These are phyloP conservation scores for Sporisorium scitamineum DNA, from an alignment of 1,284 basidiomycete species.

Conservation along the genomic window DNA sequence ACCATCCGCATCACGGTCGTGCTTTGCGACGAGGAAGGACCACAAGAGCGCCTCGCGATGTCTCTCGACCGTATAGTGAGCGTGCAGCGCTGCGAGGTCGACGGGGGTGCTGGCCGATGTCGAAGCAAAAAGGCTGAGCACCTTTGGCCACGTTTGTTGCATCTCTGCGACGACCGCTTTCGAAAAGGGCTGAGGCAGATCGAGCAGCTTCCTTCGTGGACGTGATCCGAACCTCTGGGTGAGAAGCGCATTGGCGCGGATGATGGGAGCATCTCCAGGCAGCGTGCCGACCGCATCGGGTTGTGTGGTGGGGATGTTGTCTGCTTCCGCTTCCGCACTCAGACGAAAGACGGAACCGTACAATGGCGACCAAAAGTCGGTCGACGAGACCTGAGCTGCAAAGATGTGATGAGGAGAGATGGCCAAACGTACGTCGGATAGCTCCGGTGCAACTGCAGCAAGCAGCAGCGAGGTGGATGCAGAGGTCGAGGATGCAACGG, in stretches of 20 bases:
- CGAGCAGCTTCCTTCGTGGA: constrained; percentile 20
- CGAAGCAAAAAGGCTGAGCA: not conserved
- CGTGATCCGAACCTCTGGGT: constrained; percentile 13
- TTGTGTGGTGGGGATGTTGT: not conserved
- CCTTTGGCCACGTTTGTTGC: constrained; percentile 16
- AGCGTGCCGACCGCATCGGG: not conserved
- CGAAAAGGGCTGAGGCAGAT: constrained; percentile 30
- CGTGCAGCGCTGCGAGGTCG: constrained; percentile 20
- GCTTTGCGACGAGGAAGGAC: constrained; percentile 40
- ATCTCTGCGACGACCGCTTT: constrained; percentile 12
- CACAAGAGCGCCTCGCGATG: constrained; percentile 37
- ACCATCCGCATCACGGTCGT: constrained; percentile 33
- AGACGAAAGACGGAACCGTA: constrained; percentile 29
- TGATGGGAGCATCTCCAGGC: not conserved
- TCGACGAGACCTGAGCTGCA: constrained; percentile 17
- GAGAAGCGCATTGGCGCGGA: constrained; percentile 19
- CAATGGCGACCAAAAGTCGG: constrained; percentile 39
- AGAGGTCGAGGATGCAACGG: not conserved
- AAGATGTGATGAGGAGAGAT: constrained; percentile 33
- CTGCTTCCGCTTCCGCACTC: not conserved
- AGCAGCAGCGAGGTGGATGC: constrained; percentile 3
- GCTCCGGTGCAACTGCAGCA: constrained; percentile 8
- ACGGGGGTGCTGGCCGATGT: not conserved
- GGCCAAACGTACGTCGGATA: constrained; percentile 22
- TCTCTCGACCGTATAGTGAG: constrained; percentile 29